These are phyloP conservation scores for Astrothelium subdiscretum DNA, from an alignment of 495 filamentous ascomycete species.

Conservation along the genomic window DNA sequence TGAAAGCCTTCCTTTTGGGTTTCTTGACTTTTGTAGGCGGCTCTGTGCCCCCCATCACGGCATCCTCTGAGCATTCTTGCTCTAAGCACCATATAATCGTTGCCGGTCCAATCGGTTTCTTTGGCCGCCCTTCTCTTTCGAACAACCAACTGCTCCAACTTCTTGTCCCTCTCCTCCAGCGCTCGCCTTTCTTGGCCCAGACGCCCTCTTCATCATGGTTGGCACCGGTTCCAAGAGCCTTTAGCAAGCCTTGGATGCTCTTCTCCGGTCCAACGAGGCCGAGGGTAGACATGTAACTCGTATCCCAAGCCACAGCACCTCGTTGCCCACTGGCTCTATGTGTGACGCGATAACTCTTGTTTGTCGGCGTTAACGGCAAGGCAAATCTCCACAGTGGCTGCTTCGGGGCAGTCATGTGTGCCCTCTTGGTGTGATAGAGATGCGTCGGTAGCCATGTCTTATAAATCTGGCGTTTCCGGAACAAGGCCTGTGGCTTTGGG, in stretches of 20 bases:
- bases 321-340: constrained; percentile 65
- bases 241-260: constrained; percentile 53
- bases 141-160: constrained; percentile 56
- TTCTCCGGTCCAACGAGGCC: constrained; percentile 55
- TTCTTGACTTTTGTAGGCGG: constrained; percentile 23
- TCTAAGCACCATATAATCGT: constrained; percentile 55
- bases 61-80: constrained; percentile 20
- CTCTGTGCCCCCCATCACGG: constrained; percentile 27
- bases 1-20: constrained; percentile 47
- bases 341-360: constrained; percentile 79
- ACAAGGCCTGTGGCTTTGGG: constrained; percentile 54
- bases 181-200: constrained; percentile 49
- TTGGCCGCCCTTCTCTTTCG: constrained; percentile 38
- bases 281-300: constrained; percentile 87
- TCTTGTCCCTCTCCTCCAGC: constrained; percentile 66
- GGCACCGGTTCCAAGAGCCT: constrained; percentile 47
- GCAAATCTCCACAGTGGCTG: constrained; percentile 83
- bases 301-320: constrained; percentile 76
- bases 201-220: constrained; percentile 28
- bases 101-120: constrained; percentile 59
- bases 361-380: constrained; percentile 68
- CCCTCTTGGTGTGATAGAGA: constrained; percentile 84
- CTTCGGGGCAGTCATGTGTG: constrained; percentile 67
- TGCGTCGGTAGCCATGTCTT: constrained; percentile 97
- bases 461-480: constrained; percentile 69